phyloP scores from a whole-genome alignment of 2,329 filamentous ascomycete species.

The Gremmenia infestans region DNA sequence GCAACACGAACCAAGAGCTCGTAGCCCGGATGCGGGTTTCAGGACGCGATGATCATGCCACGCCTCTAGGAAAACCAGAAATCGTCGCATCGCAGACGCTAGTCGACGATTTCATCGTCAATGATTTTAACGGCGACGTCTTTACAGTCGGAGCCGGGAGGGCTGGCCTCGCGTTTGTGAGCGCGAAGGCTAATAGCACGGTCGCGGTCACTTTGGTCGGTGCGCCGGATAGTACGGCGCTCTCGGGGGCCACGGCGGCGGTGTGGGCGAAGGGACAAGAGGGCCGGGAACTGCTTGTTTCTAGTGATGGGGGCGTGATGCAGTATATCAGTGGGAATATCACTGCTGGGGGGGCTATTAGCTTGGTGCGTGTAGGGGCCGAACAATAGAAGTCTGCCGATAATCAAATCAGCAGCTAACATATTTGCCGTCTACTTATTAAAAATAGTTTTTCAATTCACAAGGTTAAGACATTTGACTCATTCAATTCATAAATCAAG shows the following conservation, averaged over 20 bases:
- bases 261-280: constrained; percentile 4
- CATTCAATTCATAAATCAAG: no score
- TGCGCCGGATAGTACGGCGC: background rate
- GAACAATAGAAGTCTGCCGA: no score
- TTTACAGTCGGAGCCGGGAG: background rate
- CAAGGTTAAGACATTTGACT: no score
- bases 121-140: constrained; percentile 1
- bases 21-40: background rate
- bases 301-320: background rate
- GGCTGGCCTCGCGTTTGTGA: background rate
- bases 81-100: background rate
- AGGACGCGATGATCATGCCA: background rate
- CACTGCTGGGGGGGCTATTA: background rate
- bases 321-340: background rate
- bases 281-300: constrained; percentile 1
- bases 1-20: constrained; percentile 2
- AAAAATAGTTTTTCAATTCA: no score
- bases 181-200: background rate
- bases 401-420: no score
- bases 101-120: constrained; percentile 5
- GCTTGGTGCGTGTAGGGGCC: no score
- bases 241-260: constrained; percentile 1
- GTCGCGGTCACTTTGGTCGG: background rate
- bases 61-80: background rate
- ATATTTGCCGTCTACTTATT: no score